A percentile compares a stretch with the other conserved stretches of the same genome.
phyloP scores from a whole-genome alignment of 2,329 filamentous ascomycete species.

The Clarireedia homoeocarpa region DNA sequence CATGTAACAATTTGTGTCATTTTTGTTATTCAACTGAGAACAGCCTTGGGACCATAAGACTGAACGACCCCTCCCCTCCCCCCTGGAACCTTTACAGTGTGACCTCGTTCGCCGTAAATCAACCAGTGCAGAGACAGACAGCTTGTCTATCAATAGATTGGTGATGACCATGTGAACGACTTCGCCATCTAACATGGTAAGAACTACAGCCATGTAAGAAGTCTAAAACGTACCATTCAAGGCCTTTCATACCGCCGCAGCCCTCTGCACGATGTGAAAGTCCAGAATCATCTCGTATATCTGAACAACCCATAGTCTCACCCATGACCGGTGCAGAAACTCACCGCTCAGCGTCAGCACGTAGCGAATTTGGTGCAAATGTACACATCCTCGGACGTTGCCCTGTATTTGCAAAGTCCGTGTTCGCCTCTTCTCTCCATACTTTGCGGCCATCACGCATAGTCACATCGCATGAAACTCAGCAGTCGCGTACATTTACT shows the following conservation, averaged over 20 bases:
- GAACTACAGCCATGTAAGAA: neutral
- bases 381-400: neutral
- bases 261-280: neutral
- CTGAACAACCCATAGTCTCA: neutral
- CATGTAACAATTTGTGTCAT: too few species aligned
- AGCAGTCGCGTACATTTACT: neutral
- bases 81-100: too few species aligned
- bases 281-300: neutral
- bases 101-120: too few species aligned
- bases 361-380: neutral
- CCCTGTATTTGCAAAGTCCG: too few species aligned
- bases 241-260: neutral
- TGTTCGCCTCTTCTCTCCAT: neutral
- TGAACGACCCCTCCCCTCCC: too few species aligned
- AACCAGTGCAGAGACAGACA: too few species aligned
- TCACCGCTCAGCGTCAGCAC: neutral
- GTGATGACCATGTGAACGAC: neutral
- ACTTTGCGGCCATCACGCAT: neutral
- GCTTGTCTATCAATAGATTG: too few species aligned
- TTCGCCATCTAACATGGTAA: neutral
- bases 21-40: too few species aligned
- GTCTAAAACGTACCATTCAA: neutral
- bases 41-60: too few species aligned
- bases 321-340: neutral
- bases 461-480: neutral